A percentile compares a stretch with the other conserved stretches of the same genome.
Evolutionary conservation across 2,329 filamentous ascomycete species (phyloP).

Genomic region (Aspergillus glaucus): DNA sequence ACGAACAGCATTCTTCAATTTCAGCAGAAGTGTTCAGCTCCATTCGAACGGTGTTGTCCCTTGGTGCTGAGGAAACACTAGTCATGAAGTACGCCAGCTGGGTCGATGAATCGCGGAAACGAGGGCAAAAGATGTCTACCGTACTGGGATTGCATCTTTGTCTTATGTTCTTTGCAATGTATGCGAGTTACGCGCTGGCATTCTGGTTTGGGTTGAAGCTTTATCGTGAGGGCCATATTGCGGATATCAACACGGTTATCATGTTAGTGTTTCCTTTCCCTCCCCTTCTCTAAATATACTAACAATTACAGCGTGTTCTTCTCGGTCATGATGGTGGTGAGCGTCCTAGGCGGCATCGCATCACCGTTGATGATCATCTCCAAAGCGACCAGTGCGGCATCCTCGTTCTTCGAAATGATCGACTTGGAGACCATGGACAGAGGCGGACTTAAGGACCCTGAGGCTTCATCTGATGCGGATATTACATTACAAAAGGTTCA

Average conservation of each 20-base stretch:
- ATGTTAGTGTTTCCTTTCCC: slow-evolving; percentile 17
- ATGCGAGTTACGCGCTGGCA: slow-evolving; percentile 28
- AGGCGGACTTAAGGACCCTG: slow-evolving; percentile 42
- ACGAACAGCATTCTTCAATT: slow-evolving; percentile 32
- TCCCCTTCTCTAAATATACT: no score
- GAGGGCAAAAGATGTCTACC: slow-evolving; percentile 22
- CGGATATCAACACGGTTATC: slow-evolving; percentile 30
- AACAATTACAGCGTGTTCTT: slow-evolving; percentile 9
- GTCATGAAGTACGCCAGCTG: slow-evolving; percentile 30
- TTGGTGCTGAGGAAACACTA: slow-evolving; percentile 36
- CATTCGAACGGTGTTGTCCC: slow-evolving; percentile 40
- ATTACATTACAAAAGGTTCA: slow-evolving; percentile 58
- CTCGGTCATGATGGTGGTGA: slow-evolving; percentile 8
- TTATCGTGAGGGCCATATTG: slow-evolving; percentile 27
- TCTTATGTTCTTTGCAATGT: slow-evolving; percentile 32
- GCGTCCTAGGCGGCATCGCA: slow-evolving; percentile 12
- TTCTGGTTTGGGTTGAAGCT: slow-evolving; percentile 35
- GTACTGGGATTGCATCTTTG: slow-evolving; percentile 27
- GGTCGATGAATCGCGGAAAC: slow-evolving; percentile 31
- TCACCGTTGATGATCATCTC: slow-evolving; percentile 24
- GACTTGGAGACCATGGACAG: slow-evolving; percentile 18
- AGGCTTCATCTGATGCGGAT: slow-evolving; percentile 47
- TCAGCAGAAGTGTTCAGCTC: slow-evolving; percentile 39
- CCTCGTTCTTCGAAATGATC: slow-evolving; percentile 26
- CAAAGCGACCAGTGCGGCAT: slow-evolving; percentile 19